Conservation (phyloP, 129 eudicot genomes). For the Flaveria sonorensis region DNA sequence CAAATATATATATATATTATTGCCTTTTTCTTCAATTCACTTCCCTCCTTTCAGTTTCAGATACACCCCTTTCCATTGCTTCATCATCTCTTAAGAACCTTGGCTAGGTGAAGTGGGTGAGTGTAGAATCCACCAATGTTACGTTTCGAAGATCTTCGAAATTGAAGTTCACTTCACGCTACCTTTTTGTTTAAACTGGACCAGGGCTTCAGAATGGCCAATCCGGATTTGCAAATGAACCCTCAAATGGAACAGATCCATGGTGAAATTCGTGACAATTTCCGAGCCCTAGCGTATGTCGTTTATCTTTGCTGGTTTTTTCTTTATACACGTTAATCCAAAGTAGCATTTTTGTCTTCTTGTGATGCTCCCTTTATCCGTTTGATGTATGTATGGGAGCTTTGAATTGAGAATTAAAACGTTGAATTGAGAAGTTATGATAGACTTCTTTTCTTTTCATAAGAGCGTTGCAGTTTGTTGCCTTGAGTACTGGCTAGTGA, state of each 20-base stretch:
- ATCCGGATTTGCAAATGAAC: constrained; percentile 66
- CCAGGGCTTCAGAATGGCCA: constrained; percentile 45
- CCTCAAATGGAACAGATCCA: constrained; percentile 99
- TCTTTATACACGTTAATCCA: neutral
- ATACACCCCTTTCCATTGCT: no score
- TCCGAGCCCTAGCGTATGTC: constrained; percentile 86
- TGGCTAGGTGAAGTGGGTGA: constrained; percentile 21
- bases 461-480: neutral
- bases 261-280: constrained; percentile 89
- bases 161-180: constrained; percentile 14
- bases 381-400: constrained; percentile 10
- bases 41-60: neutral
- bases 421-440: no score
- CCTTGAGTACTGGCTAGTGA: neutral
- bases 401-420: constrained; percentile 3
- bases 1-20: neutral
- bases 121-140: constrained; percentile 18
- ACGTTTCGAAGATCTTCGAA: constrained; percentile 16
- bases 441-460: neutral
- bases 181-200: neutral
- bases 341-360: neutral
- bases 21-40: neutral
- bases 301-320: neutral
- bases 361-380: neutral
- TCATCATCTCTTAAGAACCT: neutral